phyloP scores from a whole-genome alignment of 371 early-diverging fungal species.

The Mucor lusitanicus region DNA sequence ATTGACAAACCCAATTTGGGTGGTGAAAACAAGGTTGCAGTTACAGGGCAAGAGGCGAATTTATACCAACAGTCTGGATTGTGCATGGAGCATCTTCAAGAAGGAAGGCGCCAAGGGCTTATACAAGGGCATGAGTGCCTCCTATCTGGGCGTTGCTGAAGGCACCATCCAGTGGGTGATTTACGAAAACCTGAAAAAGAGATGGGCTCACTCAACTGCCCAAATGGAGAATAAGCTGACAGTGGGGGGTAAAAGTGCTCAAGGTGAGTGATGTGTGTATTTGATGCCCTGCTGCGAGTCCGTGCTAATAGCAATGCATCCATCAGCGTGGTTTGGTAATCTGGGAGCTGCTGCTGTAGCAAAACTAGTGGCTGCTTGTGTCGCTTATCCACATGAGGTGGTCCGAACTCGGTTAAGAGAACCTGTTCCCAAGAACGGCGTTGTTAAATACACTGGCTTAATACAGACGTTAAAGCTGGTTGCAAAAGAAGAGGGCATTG shows the following conservation, averaged over 20 bases:
- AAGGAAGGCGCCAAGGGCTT: slow-evolving; percentile 84
- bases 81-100: slow-evolving; percentile 64
- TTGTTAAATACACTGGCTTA: slow-evolving; percentile 78
- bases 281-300: not conserved
- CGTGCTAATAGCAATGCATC: slow-evolving; percentile 28
- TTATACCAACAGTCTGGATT: slow-evolving; percentile 81
- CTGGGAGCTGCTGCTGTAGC: slow-evolving; percentile 85
- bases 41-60: slow-evolving; percentile 59
- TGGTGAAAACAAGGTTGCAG: slow-evolving; percentile 95
- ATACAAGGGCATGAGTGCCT: slow-evolving; percentile 92
- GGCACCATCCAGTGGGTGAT: slow-evolving; percentile 93
- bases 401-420: slow-evolving; percentile 82
- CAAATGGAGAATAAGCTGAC: slow-evolving; percentile 3
- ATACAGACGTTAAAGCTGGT: slow-evolving; percentile 72
- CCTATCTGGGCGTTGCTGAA: slow-evolving; percentile 78
- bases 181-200: slow-evolving; percentile 87
- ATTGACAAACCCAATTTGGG: slow-evolving; percentile 95
- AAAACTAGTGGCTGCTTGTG: slow-evolving; percentile 86
- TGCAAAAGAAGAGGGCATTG: slow-evolving; percentile 81
- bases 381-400: slow-evolving; percentile 89
- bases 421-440: slow-evolving; percentile 50
- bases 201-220: not conserved
- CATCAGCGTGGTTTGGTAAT: slow-evolving; percentile 68
- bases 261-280: slow-evolving; percentile 10
- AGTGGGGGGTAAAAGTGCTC: slow-evolving; percentile 37